phyloP scores from a whole-genome alignment of 176 grass and related monocot genomes.

The Puya raimondii region DNA sequence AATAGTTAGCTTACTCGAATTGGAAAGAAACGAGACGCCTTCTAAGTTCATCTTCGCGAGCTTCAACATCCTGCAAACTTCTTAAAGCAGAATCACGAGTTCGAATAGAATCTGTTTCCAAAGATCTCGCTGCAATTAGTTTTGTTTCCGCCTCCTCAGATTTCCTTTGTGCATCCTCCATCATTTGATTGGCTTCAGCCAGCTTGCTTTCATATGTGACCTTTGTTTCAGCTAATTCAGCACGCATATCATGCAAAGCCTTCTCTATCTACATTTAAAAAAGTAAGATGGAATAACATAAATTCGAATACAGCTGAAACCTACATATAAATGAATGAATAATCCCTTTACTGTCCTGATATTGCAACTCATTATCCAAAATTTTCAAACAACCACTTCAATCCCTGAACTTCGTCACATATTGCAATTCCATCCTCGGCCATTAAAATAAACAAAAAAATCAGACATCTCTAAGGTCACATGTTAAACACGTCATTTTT shows the following conservation, averaged over 20 bases:
- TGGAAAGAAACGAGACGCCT: conserved; percentile 45
- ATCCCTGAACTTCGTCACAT: no score
- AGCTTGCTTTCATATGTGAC: conserved; percentile 65
- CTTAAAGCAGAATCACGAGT: conserved; percentile 35
- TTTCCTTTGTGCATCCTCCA: conserved; percentile 55
- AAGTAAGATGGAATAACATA: conserved; percentile 2
- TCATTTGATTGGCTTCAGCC: conserved; percentile 46
- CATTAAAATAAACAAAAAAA: no score
- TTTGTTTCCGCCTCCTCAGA: conserved; percentile 68
- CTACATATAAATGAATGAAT: no score
- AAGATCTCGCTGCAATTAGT: conserved; percentile 49
- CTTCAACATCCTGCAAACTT: conserved; percentile 77
- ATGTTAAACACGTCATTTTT: no score
- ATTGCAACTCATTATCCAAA: no score
- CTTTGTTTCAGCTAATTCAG: conserved; percentile 74
- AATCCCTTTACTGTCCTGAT: no score
- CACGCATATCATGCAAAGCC: conserved; percentile 65
- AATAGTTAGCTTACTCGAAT: conserved; percentile 42
- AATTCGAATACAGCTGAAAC: no score
- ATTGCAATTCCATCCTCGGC: no score
- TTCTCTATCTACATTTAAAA: conserved; percentile 75
- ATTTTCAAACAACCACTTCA: no score
- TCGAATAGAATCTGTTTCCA: conserved; percentile 47
- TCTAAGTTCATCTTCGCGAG: conserved; percentile 70
- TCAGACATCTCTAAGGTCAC: no score